Conservation (phyloP, 192 early-diverging fungal genomes). For the Spinellus fusiger region DNA sequence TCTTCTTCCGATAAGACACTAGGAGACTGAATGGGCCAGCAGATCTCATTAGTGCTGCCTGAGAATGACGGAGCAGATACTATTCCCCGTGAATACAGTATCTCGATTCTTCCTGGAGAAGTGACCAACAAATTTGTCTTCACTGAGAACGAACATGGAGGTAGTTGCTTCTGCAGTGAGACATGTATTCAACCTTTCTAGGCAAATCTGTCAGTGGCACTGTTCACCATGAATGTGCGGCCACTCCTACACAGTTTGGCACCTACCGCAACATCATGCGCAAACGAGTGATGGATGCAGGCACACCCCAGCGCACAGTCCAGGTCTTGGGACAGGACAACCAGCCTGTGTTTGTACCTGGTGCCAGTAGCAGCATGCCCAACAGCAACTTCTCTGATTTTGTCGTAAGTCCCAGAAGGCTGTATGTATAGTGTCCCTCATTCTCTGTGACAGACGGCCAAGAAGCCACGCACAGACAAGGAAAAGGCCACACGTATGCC, state of each 20-base stretch:
- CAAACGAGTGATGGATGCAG: slow-evolving; percentile 53
- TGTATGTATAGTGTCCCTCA: background rate
- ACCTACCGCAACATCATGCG: slow-evolving; percentile 65
- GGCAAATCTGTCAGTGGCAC: slow-evolving; percentile 37
- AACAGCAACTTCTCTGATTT: slow-evolving; percentile 23
- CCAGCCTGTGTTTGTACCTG: slow-evolving; percentile 41
- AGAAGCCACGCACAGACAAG: slow-evolving; percentile 32
- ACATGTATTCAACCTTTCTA: slow-evolving; percentile 13
- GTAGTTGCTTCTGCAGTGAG: slow-evolving; percentile 18
- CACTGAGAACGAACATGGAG: slow-evolving; percentile 50
- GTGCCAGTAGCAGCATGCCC: slow-evolving; percentile 29
- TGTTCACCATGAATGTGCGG: slow-evolving; percentile 68
- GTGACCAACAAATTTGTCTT: slow-evolving; percentile 79
- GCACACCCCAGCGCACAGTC: slow-evolving; percentile 44
- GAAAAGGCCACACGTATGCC: slow-evolving; percentile 83
- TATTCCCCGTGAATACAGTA: slow-evolving; percentile 79
- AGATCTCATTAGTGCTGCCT: slow-evolving; percentile 65
- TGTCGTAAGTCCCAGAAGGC: slow-evolving; percentile 9
- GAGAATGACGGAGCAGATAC: slow-evolving; percentile 49
- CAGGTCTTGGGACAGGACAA: slow-evolving; percentile 40
- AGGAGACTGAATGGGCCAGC: slow-evolving; percentile 36
- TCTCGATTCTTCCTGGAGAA: slow-evolving; percentile 62
- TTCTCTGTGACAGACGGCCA: slow-evolving; percentile 10
- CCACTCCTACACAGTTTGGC: slow-evolving; percentile 51
- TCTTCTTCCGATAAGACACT: background rate